phyloP scores from a whole-genome alignment of 2,329 filamentous ascomycete genomes.

The Tolypocladium guangdongense region DNA sequence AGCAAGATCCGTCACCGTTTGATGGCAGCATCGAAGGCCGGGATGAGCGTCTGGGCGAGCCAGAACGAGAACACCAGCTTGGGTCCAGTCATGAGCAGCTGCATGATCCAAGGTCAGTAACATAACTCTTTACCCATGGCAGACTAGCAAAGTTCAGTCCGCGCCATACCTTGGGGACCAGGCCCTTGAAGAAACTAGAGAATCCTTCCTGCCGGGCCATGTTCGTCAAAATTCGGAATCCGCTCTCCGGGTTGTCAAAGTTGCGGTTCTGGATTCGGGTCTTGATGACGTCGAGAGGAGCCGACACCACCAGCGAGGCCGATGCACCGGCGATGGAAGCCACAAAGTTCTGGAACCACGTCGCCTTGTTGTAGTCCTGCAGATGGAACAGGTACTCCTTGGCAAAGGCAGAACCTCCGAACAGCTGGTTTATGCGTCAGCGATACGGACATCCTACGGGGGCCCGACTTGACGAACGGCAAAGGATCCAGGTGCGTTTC shows the following conservation, averaged over 20 bases:
- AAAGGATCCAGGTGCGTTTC: slow-evolving; percentile 94
- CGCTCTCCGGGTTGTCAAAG: slow-evolving; percentile 94
- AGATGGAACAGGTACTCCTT: slow-evolving; percentile 93
- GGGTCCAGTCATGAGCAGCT: slow-evolving; percentile 95
- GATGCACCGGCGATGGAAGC: slow-evolving; percentile 92
- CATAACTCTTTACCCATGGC: slow-evolving; percentile 1
- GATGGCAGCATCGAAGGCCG: slow-evolving; percentile 60
- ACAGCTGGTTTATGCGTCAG: slow-evolving; percentile 49
- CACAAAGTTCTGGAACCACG: slow-evolving; percentile 94
- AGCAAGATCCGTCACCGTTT: slow-evolving; percentile 19
- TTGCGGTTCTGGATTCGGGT: slow-evolving; percentile 97
- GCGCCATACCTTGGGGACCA: slow-evolving; percentile 67
- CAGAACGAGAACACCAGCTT: slow-evolving; percentile 99
- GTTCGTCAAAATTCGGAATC: slow-evolving; percentile 80
- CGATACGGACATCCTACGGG: neutral
- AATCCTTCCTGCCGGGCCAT: slow-evolving; percentile 89
- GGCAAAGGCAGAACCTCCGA: slow-evolving; percentile 92
- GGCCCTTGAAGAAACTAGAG: slow-evolving; percentile 89
- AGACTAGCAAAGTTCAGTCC: neutral
- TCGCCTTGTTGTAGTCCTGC: slow-evolving; percentile 87
- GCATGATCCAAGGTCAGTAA: slow-evolving; percentile 8
- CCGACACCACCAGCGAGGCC: slow-evolving; percentile 91
- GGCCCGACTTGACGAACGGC: slow-evolving; percentile 51
- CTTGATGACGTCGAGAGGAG: slow-evolving; percentile 94
- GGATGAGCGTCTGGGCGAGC: slow-evolving; percentile 96